phyloP scores from a whole-genome alignment of 495 filamentous ascomycete genomes.

The Penicillium nucicola region DNA sequence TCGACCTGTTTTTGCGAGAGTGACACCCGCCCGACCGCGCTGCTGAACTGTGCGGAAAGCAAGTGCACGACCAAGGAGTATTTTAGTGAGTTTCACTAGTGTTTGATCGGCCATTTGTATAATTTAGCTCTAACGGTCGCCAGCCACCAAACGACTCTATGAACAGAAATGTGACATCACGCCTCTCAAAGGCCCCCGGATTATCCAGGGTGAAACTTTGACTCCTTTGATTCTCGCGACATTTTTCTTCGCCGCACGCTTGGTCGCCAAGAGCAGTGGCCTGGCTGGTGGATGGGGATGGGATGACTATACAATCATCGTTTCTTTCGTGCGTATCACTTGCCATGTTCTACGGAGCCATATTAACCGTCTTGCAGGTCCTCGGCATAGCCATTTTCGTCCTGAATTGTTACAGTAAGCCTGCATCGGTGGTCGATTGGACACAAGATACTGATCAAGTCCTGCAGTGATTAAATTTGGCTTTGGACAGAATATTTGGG shows the following conservation, averaged over 20 bases:
- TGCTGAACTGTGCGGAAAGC: constrained; percentile 10
- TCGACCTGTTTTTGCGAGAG: constrained; percentile 14
- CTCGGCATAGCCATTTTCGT: constrained; percentile 18
- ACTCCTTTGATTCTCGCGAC: constrained; percentile 22
- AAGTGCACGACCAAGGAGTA: constrained; percentile 16
- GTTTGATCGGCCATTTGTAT: background rate
- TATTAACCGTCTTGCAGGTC: constrained; percentile 10
- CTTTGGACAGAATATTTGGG: constrained; percentile 32
- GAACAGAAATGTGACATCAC: constrained; percentile 19
- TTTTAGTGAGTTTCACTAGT: constrained; percentile 14
- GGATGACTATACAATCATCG: constrained; percentile 29
- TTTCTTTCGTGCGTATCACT: constrained; percentile 19
- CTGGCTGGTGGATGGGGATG: constrained; percentile 33
- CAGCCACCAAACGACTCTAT: constrained; percentile 19
- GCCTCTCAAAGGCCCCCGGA: constrained; percentile 6
- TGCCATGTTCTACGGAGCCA: too few relatives aligned
- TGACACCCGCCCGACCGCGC: background rate
- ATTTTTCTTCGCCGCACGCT: constrained; percentile 23
- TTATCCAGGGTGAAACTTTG: constrained; percentile 11
- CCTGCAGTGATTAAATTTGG: constrained; percentile 23
- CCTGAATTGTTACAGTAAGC: constrained; percentile 18
- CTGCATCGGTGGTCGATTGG: background rate
- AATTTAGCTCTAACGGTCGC: background rate
- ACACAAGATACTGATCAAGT: constrained; percentile 1
- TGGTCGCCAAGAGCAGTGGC: constrained; percentile 23